Evolutionary conservation across 805 yeast species (phyloP).

Genomic region (Zygosaccharomyces pseudorouxii): DNA sequence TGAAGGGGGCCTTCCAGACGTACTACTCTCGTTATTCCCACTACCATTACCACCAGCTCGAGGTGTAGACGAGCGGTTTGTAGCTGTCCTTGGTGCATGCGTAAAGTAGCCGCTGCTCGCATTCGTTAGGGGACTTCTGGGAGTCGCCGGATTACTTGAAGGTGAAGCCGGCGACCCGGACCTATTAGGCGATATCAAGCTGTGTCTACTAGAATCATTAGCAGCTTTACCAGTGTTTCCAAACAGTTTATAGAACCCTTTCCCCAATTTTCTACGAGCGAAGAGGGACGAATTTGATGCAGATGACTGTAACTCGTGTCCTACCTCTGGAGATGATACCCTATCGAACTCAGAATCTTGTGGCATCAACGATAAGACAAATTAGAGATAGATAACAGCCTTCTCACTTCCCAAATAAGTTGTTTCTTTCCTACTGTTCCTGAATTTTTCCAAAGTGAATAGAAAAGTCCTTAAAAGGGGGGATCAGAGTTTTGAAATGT

Average conservation of each 20-base stretch:
- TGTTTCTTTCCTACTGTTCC: neutral
- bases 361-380: constrained; percentile 7
- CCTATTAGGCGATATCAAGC: neutral
- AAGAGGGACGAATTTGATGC: constrained; percentile 12
- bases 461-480: neutral
- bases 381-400: neutral
- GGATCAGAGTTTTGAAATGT: neutral
- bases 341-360: constrained; percentile 4
- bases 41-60: neutral
- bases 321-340: constrained; percentile 8
- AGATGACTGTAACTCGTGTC: constrained; percentile 10
- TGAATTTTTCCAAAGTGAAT: neutral
- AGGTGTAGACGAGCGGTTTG: neutral
- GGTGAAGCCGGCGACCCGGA: constrained; percentile 2
- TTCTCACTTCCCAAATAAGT: neutral
- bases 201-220: neutral
- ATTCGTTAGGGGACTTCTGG: neutral
- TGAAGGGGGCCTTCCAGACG: neutral
- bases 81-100: neutral
- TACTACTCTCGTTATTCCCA: neutral
- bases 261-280: constrained; percentile 9
- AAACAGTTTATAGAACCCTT: constrained; percentile 12
- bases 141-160: neutral
- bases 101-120: neutral
- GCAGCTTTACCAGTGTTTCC: constrained; percentile 4